Base-by-base conservation (phyloP, 805 yeast genomes). In the Metschnikowia noctiluminum region DNA sequence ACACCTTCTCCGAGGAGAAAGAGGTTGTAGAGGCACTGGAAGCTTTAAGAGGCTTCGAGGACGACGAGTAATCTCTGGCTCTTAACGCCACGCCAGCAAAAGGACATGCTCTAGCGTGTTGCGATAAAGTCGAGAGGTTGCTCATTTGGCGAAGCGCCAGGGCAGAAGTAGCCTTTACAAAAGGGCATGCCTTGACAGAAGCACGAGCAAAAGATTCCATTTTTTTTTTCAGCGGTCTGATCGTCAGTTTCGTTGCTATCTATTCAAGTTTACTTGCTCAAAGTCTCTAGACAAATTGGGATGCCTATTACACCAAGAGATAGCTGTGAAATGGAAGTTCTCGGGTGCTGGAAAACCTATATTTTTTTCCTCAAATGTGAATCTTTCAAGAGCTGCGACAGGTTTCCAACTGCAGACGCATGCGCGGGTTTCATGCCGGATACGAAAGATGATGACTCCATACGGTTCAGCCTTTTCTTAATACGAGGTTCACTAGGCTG, bases 121-220 rank as follows among this genome's bases (percentile, higher is more conserved):
- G 61, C 31, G 41, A 71, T 62, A 86, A 77, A 34, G 63, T 68
- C 31, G 77, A 63, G 48, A 64, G 57, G 16, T 65, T 63, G 45
- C 84, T 76, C 56, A 87, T 62, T 54, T 75, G 72, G 60, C 85
- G 81, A 62, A 89, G 72, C 13, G 84, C 76, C 43, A 80, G 71
- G 16, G 84, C 71, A 5, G 87, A 76, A 26, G 82, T 74, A 26
- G 82, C 66, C 62, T 80, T 80, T 61, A 91, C 81, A 66, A 88
- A 91, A 21, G 97, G 97, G 65, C 97, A 91, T 44, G 87, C 80
- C 56, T 74, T 78, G 71, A 85, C 77, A 21, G 96, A 87, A 53
- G 84, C 85, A 61, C 85, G 83, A 38, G 91, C 81, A 45, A 89
- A 66, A 27, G 88, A 67, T 64, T 90, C 97, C 97, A 90, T 90